Conservation (phyloP, 257 asterid species). For the Solanum habrochaites region DNA sequence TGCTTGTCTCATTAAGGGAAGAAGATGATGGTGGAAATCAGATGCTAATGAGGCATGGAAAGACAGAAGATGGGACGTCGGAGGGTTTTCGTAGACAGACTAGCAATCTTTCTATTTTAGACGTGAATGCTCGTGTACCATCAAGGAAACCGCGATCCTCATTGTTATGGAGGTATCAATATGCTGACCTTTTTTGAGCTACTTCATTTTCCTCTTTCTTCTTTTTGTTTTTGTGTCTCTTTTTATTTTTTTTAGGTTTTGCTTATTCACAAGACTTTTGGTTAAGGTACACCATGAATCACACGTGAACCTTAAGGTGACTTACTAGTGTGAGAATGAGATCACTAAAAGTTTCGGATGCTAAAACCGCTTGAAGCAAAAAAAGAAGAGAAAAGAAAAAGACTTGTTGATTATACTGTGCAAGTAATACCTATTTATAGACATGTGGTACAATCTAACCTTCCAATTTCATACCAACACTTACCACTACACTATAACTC, state of each 20-base stretch:
- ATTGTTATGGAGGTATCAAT: constrained; percentile 85
- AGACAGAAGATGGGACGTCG: constrained; percentile 36
- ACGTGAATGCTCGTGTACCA: constrained; percentile 40
- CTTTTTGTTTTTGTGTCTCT: background rate
- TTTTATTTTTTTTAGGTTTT: background rate
- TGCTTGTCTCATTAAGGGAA: constrained; percentile 85
- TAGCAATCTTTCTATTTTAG: constrained; percentile 37
- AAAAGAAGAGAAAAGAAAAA: background rate
- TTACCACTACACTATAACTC: background rate
- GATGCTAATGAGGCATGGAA: constrained; percentile 49
- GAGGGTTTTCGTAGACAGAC: constrained; percentile 43
- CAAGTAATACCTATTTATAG: background rate
- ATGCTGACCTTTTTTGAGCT: background rate
- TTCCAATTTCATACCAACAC: background rate
- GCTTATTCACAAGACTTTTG: background rate
- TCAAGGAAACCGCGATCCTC: constrained; percentile 86
- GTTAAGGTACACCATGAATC: background rate
- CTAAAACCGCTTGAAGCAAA: background rate
- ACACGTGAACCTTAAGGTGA: background rate
- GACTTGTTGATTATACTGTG: background rate
- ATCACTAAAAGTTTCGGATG: background rate
- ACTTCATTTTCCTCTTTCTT: background rate
- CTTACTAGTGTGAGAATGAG: background rate
- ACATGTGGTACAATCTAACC: background rate
- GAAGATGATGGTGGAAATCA: constrained; percentile 80